Evolutionary conservation across 768 basidiomycete genomes (phyloP), one percentile per base, ranked within the genome.

Genomic region (Hortiboletus flavorubellus): DNA sequence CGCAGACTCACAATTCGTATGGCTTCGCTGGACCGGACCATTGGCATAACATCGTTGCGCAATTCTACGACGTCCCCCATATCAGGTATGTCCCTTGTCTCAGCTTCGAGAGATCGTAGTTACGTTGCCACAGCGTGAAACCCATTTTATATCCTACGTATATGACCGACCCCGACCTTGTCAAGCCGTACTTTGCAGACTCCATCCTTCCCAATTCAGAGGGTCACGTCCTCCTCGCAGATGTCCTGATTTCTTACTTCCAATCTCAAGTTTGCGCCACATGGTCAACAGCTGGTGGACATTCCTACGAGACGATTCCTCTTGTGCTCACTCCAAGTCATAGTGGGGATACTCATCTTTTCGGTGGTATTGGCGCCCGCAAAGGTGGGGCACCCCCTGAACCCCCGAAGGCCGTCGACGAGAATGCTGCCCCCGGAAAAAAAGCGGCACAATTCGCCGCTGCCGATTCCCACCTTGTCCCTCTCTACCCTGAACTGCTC

Each of bases 21-120:
- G 95, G 94, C 2, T 97, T 90, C 65, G 85, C 84, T 4, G 95
- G 96, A 2, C 89, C 95, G 2, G 95, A 97, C 66, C 84, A 92
- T 63, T 85, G 85, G 78, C 96, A 99, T 70, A 86, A 80, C 59
- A 74, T 89, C 53, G 94, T 98, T 1, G 91, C 97, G 2, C 93
- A 95, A 67, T 98, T 93, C 76, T 99, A 99, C 75, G 97, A 99
- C 68, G 84, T 98, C 29, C 95, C 96, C 0, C 92, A 98, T 68
- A 76, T 99, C 64, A 84, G 81, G 85, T 83, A 44, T 40, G 75
- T 26, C 14, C 9, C 5, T 26, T 38, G 14, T 29, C 31, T 31
- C 37, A 1, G 49, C 23, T 33, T 26, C 46, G n/a, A 38, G 23
- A 43, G 11, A 15, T 21, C 4, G 11, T 45, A 8, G n/a, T 61